These are phyloP conservation scores for Calamus simplicifolius DNA, from an alignment of 176 grass and related monocot species.

Conservation along the genomic window DNA sequence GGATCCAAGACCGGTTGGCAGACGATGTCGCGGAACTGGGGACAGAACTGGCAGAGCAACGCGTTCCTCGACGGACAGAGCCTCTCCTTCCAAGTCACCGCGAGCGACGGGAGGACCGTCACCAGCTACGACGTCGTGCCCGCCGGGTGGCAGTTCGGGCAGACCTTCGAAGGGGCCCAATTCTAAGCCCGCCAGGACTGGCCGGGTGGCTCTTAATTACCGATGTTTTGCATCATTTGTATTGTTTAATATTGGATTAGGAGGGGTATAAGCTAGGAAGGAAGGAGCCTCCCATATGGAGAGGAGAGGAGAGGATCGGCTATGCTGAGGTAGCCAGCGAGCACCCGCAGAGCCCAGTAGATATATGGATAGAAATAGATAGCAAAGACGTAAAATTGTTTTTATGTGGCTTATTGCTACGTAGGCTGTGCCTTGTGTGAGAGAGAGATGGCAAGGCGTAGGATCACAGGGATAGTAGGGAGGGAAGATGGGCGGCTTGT, in stretches of 20 bases:
- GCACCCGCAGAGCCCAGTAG: background rate
- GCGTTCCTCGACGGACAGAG: background rate
- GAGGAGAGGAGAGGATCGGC: background rate
- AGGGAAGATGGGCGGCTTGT: background rate
- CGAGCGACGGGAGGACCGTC: conserved; percentile 1
- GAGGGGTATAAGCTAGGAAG: too few species aligned
- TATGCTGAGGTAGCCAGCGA: background rate
- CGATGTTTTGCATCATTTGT: too few species aligned
- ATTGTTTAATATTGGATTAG: too few species aligned
- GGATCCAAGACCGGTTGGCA: conserved; percentile 7
- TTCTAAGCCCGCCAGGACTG: background rate
- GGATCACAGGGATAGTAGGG: background rate
- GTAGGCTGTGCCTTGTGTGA: background rate
- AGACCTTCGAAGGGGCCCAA: conserved; percentile 3
- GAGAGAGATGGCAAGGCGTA: background rate
- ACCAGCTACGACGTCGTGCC: background rate
- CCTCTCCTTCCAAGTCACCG: conserved; percentile 1
- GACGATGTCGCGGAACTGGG: conserved; percentile 3
- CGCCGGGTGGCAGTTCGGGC: conserved; percentile 1
- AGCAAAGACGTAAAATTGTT: background rate
- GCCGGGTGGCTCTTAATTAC: too few species aligned
- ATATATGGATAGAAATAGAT: background rate
- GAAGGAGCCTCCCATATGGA: background rate
- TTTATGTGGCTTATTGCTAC: background rate
- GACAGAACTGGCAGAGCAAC: conserved; percentile 9